Conservation (phyloP, 2,329 filamentous ascomycete species). For the Berkeleyomyces basicola region DNA sequence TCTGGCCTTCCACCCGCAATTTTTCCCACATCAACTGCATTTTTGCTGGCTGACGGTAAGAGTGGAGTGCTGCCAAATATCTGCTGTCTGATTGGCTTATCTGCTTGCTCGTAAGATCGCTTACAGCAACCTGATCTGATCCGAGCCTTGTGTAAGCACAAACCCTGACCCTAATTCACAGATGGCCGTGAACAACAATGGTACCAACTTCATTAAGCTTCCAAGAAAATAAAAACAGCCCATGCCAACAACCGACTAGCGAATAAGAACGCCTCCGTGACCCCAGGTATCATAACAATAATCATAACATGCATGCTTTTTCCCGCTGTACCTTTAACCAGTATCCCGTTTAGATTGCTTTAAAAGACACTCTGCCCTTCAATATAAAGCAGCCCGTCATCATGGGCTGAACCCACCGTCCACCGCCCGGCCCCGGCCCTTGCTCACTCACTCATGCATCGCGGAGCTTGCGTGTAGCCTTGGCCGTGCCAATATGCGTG, state of each 20-base stretch:
- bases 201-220: too few species aligned
- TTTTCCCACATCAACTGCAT: not conserved
- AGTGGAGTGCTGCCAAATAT: conserved; percentile 9
- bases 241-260: not conserved
- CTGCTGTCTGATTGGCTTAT: conserved; percentile 4
- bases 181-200: not conserved
- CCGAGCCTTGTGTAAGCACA: not conserved
- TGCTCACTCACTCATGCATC: not conserved
- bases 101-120: not conserved
- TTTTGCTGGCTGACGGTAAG: not conserved
- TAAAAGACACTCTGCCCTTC: not conserved
- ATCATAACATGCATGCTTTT: conserved; percentile 11
- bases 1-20: not conserved
- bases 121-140: not conserved
- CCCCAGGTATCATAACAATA: conserved; percentile 13
- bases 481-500: conserved; percentile 82
- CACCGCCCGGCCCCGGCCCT: not conserved
- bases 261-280: conserved; percentile 6
- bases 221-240: too few species aligned
- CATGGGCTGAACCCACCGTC: not conserved
- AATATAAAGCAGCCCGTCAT: not conserved
- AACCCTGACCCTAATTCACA: not conserved
- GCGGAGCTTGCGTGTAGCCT: conserved; percentile 46
- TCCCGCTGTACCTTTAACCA: conserved; percentile 7
- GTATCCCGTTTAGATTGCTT: not conserved